Base-by-base conservation (phyloP, 2,329 filamentous ascomycete species). In the Parascedosporium putredinis region DNA sequence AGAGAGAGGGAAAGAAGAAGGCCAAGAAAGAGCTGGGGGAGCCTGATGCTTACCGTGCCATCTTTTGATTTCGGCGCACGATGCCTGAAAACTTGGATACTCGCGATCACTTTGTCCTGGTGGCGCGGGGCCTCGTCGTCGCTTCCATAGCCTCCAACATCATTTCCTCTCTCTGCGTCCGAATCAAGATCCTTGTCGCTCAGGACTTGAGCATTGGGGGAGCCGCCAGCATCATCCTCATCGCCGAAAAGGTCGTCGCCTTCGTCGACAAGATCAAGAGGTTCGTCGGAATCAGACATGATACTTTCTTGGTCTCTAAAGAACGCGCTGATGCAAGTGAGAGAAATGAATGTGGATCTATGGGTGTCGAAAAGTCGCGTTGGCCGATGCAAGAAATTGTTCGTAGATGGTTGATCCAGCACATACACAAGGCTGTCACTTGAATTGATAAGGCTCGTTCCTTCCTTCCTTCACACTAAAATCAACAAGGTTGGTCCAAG, bases 11-110 rank as follows among this genome's bases (percentile, higher is more conserved):
- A 20, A 29, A 48, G 24, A 16, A 31, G 36, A 20, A 22, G 45
- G 6, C 4, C 1, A 2, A 5, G 14, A 25, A 34, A 18, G 27
- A 31, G 31, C 5, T n/a, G 16, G 14, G 9, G 29, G 12, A 31
- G 22, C 7, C 18, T 22, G 40, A 16, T 51, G 62, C 75, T 58
- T 68, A 89, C 84, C 63, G 79, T 78, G 59, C 81, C 81, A 60
- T 89, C 83, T 55, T 76, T 81, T 33, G 84, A 76, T 59, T 84
- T 83, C 12, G 86, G 86, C 12, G 83, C 69, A 47, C 79, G 74
- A 62, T 90, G 86, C 43, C 86, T 76, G 58, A 77, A 81, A 44
- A 88, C 68, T 44, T 79, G 76, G 44, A 83, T 70, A 47, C 81
- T 79, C 67, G 81, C 75, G 49, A 86, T 74, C 48, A 78, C 70